phyloP scores from a whole-genome alignment of 1,284 basidiomycete genomes.

The Moesziomyces antarcticus region DNA sequence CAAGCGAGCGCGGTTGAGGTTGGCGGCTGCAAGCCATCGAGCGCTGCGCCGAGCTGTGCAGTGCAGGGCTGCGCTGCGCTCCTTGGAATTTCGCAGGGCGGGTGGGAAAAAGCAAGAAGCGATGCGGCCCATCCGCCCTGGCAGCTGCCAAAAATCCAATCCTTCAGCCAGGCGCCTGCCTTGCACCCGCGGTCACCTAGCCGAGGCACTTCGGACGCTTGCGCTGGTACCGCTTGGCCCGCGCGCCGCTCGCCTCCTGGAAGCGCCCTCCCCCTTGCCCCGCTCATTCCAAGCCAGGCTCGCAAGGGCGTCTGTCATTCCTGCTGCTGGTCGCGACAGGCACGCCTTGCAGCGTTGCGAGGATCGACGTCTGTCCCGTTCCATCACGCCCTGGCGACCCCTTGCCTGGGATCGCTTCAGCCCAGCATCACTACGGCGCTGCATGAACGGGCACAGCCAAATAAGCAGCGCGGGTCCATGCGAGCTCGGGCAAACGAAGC shows the following conservation, averaged over 20 bases:
- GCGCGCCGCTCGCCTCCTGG: too few relatives aligned
- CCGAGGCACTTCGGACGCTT: conserved; percentile 35
- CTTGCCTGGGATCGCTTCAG: conserved; percentile 23
- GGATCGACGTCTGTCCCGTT: not conserved
- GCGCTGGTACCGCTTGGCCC: not conserved
- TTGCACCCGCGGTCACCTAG: conserved; percentile 10
- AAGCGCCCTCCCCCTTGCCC: not conserved
- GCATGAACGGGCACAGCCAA: too few relatives aligned
- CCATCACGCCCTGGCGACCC: conserved; percentile 11
- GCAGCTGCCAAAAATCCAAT: conserved; percentile 8
- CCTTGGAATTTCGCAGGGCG: too few relatives aligned
- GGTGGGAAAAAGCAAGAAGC: too few relatives aligned
- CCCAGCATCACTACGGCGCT: not conserved
- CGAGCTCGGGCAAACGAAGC: not conserved
- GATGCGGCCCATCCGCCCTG: not conserved
- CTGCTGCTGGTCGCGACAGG: too few relatives aligned
- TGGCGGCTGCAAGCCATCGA: conserved; percentile 4
- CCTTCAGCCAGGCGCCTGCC: conserved; percentile 15
- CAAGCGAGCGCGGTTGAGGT: not conserved
- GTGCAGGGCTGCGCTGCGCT: not conserved
- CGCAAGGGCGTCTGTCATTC: too few relatives aligned
- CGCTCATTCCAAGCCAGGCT: not conserved
- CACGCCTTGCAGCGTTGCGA: too few relatives aligned
- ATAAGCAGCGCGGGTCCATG: not conserved
- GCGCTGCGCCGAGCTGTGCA: not conserved